Evolutionary conservation across 495 filamentous ascomycete species (phyloP).

Genomic region (Saxispiralis lemnorum): DNA sequence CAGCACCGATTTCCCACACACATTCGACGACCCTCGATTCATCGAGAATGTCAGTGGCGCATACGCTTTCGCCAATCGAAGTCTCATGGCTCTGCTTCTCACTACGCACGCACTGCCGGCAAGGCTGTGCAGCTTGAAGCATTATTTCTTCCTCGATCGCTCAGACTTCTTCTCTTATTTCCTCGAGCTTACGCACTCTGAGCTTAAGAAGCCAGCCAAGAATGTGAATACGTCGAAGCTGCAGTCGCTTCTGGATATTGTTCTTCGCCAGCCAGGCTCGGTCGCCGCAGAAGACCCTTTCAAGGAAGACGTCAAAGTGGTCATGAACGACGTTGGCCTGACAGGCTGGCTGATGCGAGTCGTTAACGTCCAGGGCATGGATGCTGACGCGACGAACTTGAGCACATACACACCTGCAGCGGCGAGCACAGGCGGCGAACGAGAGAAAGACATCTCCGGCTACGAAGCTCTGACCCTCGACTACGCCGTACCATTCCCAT

Average conservation of each 20-base stretch:
- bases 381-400: conserved; percentile 50
- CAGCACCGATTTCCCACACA: conserved; percentile 73
- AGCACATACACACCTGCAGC: conserved; percentile 34
- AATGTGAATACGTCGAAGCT: conserved; percentile 80
- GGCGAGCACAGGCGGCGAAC: conserved; percentile 23
- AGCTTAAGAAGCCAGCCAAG: conserved; percentile 73
- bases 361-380: conserved; percentile 84
- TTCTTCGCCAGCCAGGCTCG: conserved; percentile 84
- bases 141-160: conserved; percentile 96
- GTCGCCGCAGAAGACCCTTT: conserved; percentile 88
- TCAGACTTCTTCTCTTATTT: conserved; percentile 98
- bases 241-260: conserved; percentile 83
- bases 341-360: conserved; percentile 89
- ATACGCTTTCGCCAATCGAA: conserved; percentile 89
- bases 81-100: conserved; percentile 74
- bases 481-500: conserved; percentile 87
- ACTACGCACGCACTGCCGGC: conserved; percentile 83
- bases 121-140: conserved; percentile 74
- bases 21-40: conserved; percentile 64
- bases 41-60: conserved; percentile 89
- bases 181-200: conserved; percentile 71
- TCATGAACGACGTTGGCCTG: conserved; percentile 86
- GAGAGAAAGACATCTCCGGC: conserved; percentile 71
- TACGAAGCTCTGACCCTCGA: conserved; percentile 87
- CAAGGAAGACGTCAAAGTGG: conserved; percentile 92